Evolutionary conservation across 2,329 filamentous ascomycete species (phyloP).

Genomic region (Blumeria hordei): DNA sequence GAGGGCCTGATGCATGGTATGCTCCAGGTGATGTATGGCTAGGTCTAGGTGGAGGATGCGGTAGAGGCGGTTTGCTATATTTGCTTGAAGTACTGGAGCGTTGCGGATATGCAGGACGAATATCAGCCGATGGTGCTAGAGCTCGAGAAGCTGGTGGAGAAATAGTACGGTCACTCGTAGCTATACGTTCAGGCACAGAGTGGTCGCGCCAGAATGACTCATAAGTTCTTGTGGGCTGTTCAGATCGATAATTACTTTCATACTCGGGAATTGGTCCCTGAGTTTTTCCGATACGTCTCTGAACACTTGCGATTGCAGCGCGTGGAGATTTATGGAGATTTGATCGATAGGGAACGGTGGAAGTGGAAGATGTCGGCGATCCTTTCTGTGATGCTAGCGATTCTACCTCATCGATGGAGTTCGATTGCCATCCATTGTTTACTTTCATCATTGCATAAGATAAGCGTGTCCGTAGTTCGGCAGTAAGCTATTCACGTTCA

Average conservation of each 20-base stretch:
- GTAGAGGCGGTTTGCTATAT: background rate
- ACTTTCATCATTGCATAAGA: slow-evolving; percentile 91
- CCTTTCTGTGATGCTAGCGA: slow-evolving; percentile 42
- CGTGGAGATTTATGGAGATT: slow-evolving; percentile 31
- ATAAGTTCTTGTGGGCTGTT: slow-evolving; percentile 16
- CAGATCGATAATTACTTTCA: slow-evolving; percentile 15
- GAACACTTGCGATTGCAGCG: slow-evolving; percentile 17
- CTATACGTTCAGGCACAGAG: slow-evolving; percentile 16
- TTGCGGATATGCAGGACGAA: slow-evolving; percentile 10
- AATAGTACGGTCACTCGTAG: background rate
- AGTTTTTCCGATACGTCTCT: slow-evolving; percentile 6
- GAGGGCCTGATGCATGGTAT: slow-evolving; percentile 8
- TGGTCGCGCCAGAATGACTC: slow-evolving; percentile 23
- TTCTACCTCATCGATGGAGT: slow-evolving; percentile 56
- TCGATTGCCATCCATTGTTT: slow-evolving; percentile 66
- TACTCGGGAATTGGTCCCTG: slow-evolving; percentile 11
- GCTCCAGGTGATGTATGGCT: slow-evolving; percentile 11
- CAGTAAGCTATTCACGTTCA: slow-evolving; percentile 13
- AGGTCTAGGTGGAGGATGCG: slow-evolving; percentile 8
- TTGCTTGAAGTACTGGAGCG: slow-evolving; percentile 12
- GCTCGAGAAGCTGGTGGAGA: slow-evolving; percentile 12
- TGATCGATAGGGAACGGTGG: slow-evolving; percentile 27
- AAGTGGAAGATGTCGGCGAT: slow-evolving; percentile 35
- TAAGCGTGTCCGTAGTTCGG: slow-evolving; percentile 59
- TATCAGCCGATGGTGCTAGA: slow-evolving; percentile 18